Evolutionary conservation across 352 stramenopile genomes (phyloP).

Genomic region (Globisporangium takayamanum): DNA sequence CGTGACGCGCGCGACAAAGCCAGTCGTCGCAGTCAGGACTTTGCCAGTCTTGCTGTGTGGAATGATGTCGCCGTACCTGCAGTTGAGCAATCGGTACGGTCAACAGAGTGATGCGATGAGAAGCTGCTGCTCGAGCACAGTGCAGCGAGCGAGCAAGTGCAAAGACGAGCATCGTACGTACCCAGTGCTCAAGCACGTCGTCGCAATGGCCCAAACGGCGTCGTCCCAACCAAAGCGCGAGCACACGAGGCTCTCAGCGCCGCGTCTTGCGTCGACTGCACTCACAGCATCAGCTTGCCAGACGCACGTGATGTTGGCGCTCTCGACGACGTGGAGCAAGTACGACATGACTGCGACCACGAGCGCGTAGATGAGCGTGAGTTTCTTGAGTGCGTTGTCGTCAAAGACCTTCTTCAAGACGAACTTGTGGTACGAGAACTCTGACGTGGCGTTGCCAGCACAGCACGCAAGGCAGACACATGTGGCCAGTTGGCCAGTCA

Average conservation of each 20-base stretch:
- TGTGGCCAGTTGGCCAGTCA: background rate
- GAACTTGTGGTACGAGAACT: constrained; percentile 64
- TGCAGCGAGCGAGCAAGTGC: background rate
- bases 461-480: background rate
- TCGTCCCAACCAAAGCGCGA: constrained; percentile 23
- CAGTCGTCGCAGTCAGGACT: constrained; percentile 22
- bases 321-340: constrained; percentile 41
- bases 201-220: constrained; percentile 39
- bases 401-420: constrained; percentile 73
- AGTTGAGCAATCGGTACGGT: background rate
- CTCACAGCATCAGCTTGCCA: constrained; percentile 1
- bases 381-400: constrained; percentile 40
- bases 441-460: constrained; percentile 9
- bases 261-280: too few species aligned
- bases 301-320: constrained; percentile 34
- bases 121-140: background rate
- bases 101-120: too few species aligned
- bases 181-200: constrained; percentile 42
- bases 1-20: constrained; percentile 27
- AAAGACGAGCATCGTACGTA: constrained; percentile 3
- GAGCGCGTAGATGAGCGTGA: constrained; percentile 18
- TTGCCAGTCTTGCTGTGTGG: constrained; percentile 21
- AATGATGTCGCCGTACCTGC: constrained; percentile 38
- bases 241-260: constrained; percentile 25
- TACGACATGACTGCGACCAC: constrained; percentile 32